These are phyloP conservation scores for Kodamaea plutei DNA, from an alignment of 1,139 yeast species.

Conservation along the genomic window DNA sequence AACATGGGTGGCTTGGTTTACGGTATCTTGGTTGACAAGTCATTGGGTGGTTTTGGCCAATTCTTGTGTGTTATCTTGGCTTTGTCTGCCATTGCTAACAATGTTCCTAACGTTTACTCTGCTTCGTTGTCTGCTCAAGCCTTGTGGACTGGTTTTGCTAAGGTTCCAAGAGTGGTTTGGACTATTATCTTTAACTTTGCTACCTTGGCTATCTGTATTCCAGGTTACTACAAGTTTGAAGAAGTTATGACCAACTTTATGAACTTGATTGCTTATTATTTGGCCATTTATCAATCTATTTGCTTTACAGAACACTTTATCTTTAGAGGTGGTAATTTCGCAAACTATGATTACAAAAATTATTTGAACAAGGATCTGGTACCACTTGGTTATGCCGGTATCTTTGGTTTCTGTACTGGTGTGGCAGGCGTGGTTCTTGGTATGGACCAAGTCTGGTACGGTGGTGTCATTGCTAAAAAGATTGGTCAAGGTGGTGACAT, in stretches of 20 bases:
- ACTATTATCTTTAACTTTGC: conserved; percentile 70
- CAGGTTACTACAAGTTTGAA: conserved; percentile 74
- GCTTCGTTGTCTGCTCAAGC: conserved; percentile 83
- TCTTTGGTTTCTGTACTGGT: conserved; percentile 76
- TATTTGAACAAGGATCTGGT: conserved; percentile 53
- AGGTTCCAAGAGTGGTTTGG: conserved; percentile 81
- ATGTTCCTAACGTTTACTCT: conserved; percentile 90
- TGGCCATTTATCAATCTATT: conserved; percentile 78
- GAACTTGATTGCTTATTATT: conserved; percentile 87
- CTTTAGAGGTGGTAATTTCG: conserved; percentile 57
- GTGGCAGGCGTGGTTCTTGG: conserved; percentile 83
- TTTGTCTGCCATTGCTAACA: conserved; percentile 81
- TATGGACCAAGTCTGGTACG: conserved; percentile 82
- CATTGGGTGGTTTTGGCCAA: conserved; percentile 84
- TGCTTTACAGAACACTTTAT: conserved; percentile 74
- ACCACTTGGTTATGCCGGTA: conserved; percentile 77
- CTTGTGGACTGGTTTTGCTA: conserved; percentile 65
- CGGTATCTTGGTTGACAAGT: conserved; percentile 69
- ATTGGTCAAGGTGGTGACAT: conserved; percentile 84
- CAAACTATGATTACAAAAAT: conserved; percentile 58
- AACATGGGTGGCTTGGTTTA: conserved; percentile 81
- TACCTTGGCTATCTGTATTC: conserved; percentile 81
- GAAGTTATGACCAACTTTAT: conserved; percentile 77
- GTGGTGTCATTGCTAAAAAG: conserved; percentile 58
- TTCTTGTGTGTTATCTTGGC: conserved; percentile 83